These are phyloP conservation scores for Gynandropsis gynandra DNA, from an alignment of 345 rosid genomes.

Conservation along the genomic window DNA sequence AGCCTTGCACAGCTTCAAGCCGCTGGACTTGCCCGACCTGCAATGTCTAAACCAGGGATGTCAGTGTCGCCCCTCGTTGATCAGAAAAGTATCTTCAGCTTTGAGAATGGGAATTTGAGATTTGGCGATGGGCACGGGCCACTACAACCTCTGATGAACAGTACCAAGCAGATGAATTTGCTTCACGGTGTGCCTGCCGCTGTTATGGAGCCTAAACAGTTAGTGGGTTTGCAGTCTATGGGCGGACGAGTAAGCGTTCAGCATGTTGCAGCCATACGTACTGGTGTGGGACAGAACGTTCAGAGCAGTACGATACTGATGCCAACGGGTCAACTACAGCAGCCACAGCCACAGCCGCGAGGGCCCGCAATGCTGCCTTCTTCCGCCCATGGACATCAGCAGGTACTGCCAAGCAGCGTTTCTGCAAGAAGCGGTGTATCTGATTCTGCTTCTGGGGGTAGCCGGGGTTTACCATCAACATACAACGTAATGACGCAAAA, in stretches of 20 bases:
- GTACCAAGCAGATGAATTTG: slow-evolving; percentile 56
- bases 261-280: slow-evolving; percentile 28
- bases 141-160: slow-evolving; percentile 18
- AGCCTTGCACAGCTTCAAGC: slow-evolving; percentile 86
- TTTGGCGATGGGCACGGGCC: slow-evolving; percentile 49
- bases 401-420: slow-evolving; percentile 42
- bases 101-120: slow-evolving; percentile 60
- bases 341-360: too few relatives aligned
- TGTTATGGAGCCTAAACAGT: slow-evolving; percentile 59
- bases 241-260: slow-evolving; percentile 31
- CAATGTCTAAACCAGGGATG: slow-evolving; percentile 51
- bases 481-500: slow-evolving; percentile 29
- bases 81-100: slow-evolving; percentile 72
- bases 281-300: slow-evolving; percentile 38
- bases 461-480: slow-evolving; percentile 39
- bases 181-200: slow-evolving; percentile 69
- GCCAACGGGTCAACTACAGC: slow-evolving; percentile 38
- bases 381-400: slow-evolving; percentile 44
- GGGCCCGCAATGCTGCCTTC: slow-evolving; percentile 22
- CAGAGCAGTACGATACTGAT: slow-evolving; percentile 40
- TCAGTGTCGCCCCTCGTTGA: slow-evolving; percentile 56
- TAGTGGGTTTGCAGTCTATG: slow-evolving; percentile 38
- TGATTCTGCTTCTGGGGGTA: slow-evolving; percentile 40
- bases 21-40: slow-evolving; percentile 59
- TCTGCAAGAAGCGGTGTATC: slow-evolving; percentile 29